These are phyloP conservation scores for Dryadomyces quercivorus DNA, from an alignment of 2,329 filamentous ascomycete genomes.

Conservation along the genomic window DNA sequence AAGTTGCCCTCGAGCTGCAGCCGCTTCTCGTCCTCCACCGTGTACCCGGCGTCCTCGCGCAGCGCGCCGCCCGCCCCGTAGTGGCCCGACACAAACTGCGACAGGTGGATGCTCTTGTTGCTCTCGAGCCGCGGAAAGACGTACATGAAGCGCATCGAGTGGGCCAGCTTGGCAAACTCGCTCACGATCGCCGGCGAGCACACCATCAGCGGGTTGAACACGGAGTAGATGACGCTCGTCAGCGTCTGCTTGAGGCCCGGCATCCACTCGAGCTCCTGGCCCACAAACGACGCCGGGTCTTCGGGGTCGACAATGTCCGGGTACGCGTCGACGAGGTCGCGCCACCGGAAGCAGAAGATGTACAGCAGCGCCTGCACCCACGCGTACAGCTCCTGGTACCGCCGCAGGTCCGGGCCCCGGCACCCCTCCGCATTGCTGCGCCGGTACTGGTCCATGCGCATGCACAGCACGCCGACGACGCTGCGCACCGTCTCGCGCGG, in stretches of 20 bases:
- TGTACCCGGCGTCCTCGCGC: constrained; percentile 35
- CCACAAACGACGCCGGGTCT: constrained; percentile 46
- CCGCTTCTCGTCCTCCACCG: constrained; percentile 57
- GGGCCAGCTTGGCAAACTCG: constrained; percentile 80
- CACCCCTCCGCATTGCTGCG: constrained; percentile 59
- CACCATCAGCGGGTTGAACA: constrained; percentile 89
- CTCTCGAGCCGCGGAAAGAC: constrained; percentile 78
- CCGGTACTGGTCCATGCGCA: constrained; percentile 67
- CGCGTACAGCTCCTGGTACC: constrained; percentile 76
- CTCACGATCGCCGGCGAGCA: constrained; percentile 83
- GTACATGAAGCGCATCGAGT: constrained; percentile 79
- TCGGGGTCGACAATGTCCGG: constrained; percentile 50
- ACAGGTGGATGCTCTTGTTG: constrained; percentile 81
- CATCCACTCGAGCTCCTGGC: constrained; percentile 69
- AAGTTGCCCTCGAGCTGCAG: constrained; percentile 91
- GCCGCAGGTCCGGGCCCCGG: constrained; percentile 71
- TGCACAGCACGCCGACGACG: constrained; percentile 68
- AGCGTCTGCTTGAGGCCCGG: constrained; percentile 62
- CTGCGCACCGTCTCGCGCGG: constrained; percentile 64
- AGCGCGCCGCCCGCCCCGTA: constrained; percentile 39
- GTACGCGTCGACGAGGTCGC: constrained; percentile 62
- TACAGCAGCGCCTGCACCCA: constrained; percentile 83
- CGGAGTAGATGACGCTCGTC: constrained; percentile 67
- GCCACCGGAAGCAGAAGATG: constrained; percentile 97
- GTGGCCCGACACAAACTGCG: constrained; percentile 50